Conservation (phyloP, 2,329 filamentous ascomycete species). For the Cladophialophora bantiana region DNA sequence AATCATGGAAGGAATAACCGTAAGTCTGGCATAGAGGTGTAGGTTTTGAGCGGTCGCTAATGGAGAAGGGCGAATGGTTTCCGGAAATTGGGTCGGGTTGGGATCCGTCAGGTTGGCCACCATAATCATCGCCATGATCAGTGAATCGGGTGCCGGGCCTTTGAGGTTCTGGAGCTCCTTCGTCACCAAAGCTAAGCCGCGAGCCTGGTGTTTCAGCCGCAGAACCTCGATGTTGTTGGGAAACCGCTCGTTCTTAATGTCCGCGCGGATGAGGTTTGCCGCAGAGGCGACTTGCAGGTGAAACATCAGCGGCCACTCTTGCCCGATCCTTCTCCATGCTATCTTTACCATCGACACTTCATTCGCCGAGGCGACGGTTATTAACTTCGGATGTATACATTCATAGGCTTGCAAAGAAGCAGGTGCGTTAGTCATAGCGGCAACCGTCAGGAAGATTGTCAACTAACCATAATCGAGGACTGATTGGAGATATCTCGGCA, state of each 20-base stretch:
- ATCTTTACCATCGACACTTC: constrained; percentile 18
- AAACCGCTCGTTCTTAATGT: constrained; percentile 1
- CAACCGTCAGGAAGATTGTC: not conserved
- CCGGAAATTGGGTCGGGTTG: constrained; percentile 6
- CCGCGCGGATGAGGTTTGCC: constrained; percentile 23
- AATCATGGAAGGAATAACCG: constrained; percentile 18
- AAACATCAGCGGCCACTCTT: constrained; percentile 31
- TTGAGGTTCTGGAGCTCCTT: constrained; percentile 17
- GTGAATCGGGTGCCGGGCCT: constrained; percentile 20
- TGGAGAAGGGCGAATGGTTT: constrained; percentile 15
- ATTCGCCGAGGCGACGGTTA: constrained; percentile 6
- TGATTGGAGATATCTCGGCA: constrained; percentile 22
- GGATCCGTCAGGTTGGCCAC: constrained; percentile 24
- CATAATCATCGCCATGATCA: constrained; percentile 31
- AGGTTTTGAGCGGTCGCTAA: constrained; percentile 26
- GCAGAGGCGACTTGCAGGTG: constrained; percentile 28
- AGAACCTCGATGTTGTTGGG: constrained; percentile 20
- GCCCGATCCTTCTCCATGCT: constrained; percentile 23
- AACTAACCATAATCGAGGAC: constrained; percentile 27
- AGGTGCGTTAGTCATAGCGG: not conserved
- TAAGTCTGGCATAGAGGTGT: constrained; percentile 24
- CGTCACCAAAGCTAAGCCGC: constrained; percentile 20
- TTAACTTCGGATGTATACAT: constrained; percentile 23
- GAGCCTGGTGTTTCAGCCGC: constrained; percentile 18
- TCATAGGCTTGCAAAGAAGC: constrained; percentile 18